phyloP scores from a whole-genome alignment of 2,329 filamentous ascomycete species.

The Karstenula rhodostoma region DNA sequence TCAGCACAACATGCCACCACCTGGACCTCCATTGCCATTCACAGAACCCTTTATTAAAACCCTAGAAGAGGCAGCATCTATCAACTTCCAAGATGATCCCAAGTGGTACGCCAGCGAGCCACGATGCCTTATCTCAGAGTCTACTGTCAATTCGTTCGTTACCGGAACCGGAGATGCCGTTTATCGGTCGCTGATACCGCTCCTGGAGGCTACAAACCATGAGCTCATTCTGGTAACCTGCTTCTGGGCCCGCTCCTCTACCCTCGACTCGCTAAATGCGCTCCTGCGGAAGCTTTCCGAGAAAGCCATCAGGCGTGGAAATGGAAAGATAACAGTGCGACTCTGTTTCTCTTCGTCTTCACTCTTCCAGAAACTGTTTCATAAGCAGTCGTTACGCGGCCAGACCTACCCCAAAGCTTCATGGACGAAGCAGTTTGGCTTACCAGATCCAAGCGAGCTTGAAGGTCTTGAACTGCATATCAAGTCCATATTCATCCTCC shows the following conservation, averaged over 20 bases:
- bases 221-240: conserved; percentile 82
- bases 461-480: conserved; percentile 72
- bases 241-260: conserved; percentile 77
- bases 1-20: conserved; percentile 24
- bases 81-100: conserved; percentile 43
- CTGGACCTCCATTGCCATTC: conserved; percentile 20
- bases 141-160: conserved; percentile 47
- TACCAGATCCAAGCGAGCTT: conserved; percentile 65
- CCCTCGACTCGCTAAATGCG: conserved; percentile 64
- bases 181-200: conserved; percentile 63
- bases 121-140: conserved; percentile 43
- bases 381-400: conserved; percentile 70
- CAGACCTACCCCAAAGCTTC: conserved; percentile 65
- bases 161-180: conserved; percentile 57
- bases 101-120: conserved; percentile 52
- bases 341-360: conserved; percentile 81
- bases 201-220: conserved; percentile 65
- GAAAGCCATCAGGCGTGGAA: conserved; percentile 46
- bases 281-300: conserved; percentile 68
- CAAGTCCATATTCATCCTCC: conserved; percentile 80
- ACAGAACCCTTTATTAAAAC: conserved; percentile 39
- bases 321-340: conserved; percentile 64
- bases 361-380: conserved; percentile 76
- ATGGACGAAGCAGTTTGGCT: conserved; percentile 70
- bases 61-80: conserved; percentile 32